Evolutionary conservation across 2,329 filamentous ascomycete species (phyloP), one percentile per base, ranked within the genome.

Genomic region (Pestalotiopsis sp.): DNA sequence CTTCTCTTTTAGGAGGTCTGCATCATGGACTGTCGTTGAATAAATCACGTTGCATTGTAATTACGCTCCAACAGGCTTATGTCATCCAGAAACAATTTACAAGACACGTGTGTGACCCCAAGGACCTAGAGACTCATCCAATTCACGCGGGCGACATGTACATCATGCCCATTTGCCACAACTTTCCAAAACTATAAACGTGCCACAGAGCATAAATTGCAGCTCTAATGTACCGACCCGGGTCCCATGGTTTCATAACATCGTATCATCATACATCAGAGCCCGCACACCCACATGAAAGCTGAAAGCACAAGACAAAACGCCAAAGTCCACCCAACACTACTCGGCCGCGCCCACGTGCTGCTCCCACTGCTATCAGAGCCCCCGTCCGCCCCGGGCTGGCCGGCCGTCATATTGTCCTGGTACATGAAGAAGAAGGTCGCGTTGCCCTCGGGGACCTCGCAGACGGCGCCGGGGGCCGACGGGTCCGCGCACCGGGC

Each of bases 401-500:
- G 85, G 68, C 86, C 85, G 23, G 77, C 78, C 17, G 84, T 83
- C 81, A 83, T 82, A 67, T 85, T 85, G 4, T 77, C 70, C 38
- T 82, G 76, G 56, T 82, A 73, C 56, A 77, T 83, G 72, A 90
- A 89, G 76, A 90, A 89, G 71, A 80, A 85, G 1, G 79, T 76
- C 6, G 78, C 75, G 9, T 76, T 80, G 45, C 82, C 75, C 20
- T 86, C 83, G 0, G 87, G 87, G 20, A 90, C 86, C 12, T 75
- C 68, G 72, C 88, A 90, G 2, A 87, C 77, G 0, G 84, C 81
- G 4, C 77, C 77, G 4, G 75, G 67, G 1, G 77, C 81, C 3
- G 67, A 65, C 1, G 79, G 74, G 66, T 85, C 79, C 13, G 61
- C 73, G 72, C 87, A 89, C 61, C 86, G 79, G 9, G 65, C 69